Conservation (phyloP, 1,284 basidiomycete species). For the Cryptococcus sp. region DNA sequence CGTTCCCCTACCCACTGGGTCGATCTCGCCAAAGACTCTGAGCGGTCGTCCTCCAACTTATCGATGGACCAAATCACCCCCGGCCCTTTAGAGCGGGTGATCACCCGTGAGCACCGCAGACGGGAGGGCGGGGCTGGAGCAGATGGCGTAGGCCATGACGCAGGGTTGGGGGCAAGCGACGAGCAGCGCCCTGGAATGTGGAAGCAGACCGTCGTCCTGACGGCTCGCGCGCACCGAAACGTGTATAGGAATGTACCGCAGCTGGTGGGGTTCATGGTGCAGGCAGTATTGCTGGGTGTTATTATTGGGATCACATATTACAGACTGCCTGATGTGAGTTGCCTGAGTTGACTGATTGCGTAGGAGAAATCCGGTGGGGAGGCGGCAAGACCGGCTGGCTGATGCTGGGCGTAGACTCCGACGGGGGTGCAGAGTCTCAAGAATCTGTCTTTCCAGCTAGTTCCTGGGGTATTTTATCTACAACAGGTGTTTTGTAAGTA, state of each 20-base stretch:
- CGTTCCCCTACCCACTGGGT: slow-evolving; percentile 16
- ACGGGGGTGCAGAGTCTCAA: slow-evolving; percentile 52
- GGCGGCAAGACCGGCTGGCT: neutral
- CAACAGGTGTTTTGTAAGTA: slow-evolving; percentile 43
- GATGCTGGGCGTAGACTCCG: slow-evolving; percentile 34
- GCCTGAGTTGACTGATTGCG: slow-evolving; percentile 2
- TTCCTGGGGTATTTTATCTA: slow-evolving; percentile 47
- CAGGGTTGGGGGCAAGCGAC: slow-evolving; percentile 5
- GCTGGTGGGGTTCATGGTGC: slow-evolving; percentile 41
- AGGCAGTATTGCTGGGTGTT: slow-evolving; percentile 43
- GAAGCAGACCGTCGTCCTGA: slow-evolving; percentile 44
- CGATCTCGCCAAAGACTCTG: slow-evolving; percentile 10
- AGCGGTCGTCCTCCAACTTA: neutral
- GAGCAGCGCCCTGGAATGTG: slow-evolving; percentile 36
- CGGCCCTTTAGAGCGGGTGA: too few species aligned
- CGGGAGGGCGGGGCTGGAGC: neutral
- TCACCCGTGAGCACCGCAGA: too few species aligned
- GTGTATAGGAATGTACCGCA: slow-evolving; percentile 47
- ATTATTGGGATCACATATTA: slow-evolving; percentile 34
- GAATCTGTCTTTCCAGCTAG: slow-evolving; percentile 43
- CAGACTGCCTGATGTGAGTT: slow-evolving; percentile 28
- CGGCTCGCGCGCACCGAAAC: slow-evolving; percentile 41
- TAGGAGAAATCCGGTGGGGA: too few species aligned
- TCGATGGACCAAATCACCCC: neutral
- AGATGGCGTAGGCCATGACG: neutral